These are phyloP conservation scores for Erodium trifolium DNA, from an alignment of 441 rosid species.

Conservation along the genomic window DNA sequence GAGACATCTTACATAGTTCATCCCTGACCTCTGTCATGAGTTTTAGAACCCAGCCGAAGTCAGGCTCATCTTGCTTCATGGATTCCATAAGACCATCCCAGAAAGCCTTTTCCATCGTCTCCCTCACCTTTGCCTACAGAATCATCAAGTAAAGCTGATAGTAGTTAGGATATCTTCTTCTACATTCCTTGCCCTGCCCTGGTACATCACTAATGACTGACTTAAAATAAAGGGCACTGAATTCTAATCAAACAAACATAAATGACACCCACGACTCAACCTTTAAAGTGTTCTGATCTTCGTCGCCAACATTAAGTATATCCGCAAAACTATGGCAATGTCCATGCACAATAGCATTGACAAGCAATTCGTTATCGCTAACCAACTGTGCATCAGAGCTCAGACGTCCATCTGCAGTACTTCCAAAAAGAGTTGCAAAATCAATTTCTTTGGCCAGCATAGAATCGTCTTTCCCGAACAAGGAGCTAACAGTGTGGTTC, in stretches of 20 bases:
- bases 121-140: constrained; percentile 54
- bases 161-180: background rate
- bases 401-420: background rate
- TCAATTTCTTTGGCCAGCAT: constrained; percentile 24
- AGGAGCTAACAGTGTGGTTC: constrained; percentile 45
- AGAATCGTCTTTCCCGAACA: constrained; percentile 36
- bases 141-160: background rate
- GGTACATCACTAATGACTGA: background rate
- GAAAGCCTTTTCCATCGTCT: constrained; percentile 77
- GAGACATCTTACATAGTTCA: constrained; percentile 74
- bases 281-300: constrained; percentile 42
- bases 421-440: background rate
- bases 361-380: constrained; percentile 66
- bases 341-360: constrained; percentile 63
- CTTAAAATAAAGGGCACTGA: background rate
- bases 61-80: constrained; percentile 44
- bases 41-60: constrained; percentile 52
- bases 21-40: constrained; percentile 89
- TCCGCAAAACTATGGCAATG: constrained; percentile 34
- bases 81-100: constrained; percentile 79
- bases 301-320: constrained; percentile 27
- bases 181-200: background rate
- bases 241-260: background rate
- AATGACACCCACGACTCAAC: constrained; percentile 29
- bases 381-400: constrained; percentile 22